These are phyloP conservation scores for Phyllostachys edulis DNA, from an alignment of 176 grass and related monocot genomes.

Conservation along the genomic window DNA sequence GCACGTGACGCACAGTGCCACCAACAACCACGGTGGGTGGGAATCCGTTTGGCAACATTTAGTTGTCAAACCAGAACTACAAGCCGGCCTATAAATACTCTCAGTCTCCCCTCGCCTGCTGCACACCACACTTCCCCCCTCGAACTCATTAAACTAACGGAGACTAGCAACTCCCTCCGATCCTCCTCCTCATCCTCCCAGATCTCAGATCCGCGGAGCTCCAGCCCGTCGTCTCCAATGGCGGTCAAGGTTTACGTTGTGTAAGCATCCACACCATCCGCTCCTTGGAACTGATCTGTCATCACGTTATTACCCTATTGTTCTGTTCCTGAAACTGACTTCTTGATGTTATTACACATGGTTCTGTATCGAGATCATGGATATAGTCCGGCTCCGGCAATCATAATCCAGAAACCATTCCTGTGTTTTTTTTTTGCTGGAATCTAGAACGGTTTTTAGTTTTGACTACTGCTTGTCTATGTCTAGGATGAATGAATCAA, in stretches of 20 bases:
- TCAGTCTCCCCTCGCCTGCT: background rate
- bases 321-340: background rate
- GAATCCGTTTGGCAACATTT: no score
- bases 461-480: background rate
- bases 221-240: conserved; percentile 27
- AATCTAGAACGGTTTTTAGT: background rate
- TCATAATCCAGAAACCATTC: background rate
- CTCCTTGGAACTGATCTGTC: background rate
- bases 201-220: conserved; percentile 54
- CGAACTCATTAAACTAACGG: conserved; percentile 34
- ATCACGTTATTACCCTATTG: background rate
- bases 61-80: background rate
- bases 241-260: conserved; percentile 65
- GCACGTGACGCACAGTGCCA: no score
- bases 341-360: background rate
- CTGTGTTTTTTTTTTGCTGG: background rate
- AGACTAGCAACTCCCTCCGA: background rate
- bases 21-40: no score
- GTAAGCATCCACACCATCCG: conserved; percentile 25
- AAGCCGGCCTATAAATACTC: conserved; percentile 40
- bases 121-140: background rate
- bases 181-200: background rate
- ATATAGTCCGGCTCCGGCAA: background rate
- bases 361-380: background rate
- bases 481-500: conserved; percentile 26